A percentile compares a stretch with the other conserved stretches of the same genome.
Conservation (phyloP, 2,329 filamentous ascomycete genomes). For the Colletotrichum gigasporum region DNA sequence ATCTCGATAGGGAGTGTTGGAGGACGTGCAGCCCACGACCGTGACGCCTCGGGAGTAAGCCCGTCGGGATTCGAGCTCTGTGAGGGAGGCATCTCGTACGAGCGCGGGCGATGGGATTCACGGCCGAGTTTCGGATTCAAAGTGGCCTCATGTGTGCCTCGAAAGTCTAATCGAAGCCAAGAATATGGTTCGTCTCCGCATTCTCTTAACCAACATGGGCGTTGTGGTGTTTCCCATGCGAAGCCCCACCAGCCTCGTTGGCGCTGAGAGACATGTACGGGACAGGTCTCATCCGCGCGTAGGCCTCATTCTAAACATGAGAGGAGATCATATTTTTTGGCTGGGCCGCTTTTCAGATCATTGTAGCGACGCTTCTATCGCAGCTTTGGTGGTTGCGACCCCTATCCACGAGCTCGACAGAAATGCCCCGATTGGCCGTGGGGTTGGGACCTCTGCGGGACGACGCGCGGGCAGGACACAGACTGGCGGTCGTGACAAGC, state of each 20-base stretch:
- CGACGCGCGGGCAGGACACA: not conserved
- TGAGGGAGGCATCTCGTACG: not conserved
- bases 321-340: not conserved
- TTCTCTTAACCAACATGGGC: not conserved
- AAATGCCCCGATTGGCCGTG: not conserved
- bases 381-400: not conserved
- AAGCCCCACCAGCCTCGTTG: not conserved
- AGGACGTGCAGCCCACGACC: not conserved
- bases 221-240: not conserved
- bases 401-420: not conserved
- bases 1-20: not conserved
- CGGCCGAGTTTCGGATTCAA: constrained; percentile 10
- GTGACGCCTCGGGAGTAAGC: not conserved
- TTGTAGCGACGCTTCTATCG: not conserved
- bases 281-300: not conserved
- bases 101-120: not conserved
- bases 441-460: no score
- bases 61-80: not conserved
- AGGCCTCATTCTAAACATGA: not conserved
- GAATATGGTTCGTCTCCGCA: not conserved
- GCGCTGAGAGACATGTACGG: not conserved
- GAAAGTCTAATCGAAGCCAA: no score
- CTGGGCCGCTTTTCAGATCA: not conserved
- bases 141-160: no score
- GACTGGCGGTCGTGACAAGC: not conserved